Conservation (phyloP, 148 eudicot genomes). For the Arbutus unedo region DNA sequence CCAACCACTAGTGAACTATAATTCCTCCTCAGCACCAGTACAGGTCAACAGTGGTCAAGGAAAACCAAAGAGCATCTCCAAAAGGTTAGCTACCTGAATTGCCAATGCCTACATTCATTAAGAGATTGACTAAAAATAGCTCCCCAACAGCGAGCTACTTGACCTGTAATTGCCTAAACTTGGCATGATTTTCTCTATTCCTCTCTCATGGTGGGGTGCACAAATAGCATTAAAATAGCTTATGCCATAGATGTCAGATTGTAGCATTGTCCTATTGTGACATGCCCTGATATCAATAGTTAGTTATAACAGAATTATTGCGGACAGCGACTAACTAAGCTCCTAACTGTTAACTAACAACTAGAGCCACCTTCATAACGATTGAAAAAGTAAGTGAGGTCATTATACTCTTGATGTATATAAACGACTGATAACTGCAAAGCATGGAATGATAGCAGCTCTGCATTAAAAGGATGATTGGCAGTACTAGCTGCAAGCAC, state of each 20-base stretch:
- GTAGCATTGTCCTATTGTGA: neutral
- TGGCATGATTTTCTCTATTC: neutral
- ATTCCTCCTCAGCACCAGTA: neutral
- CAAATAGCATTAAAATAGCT: neutral
- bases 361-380: neutral
- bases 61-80: slow-evolving; percentile 3
- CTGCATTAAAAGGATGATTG: neutral
- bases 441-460: neutral
- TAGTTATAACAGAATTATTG: neutral
- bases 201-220: neutral
- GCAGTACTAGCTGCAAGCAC: neutral
- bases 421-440: neutral
- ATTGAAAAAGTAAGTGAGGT: neutral
- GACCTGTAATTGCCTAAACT: neutral
- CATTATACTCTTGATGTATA: neutral
- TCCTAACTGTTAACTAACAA: neutral
- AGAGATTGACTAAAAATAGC: neutral
- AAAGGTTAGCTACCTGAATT: neutral
- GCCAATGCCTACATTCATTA: neutral
- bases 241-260: neutral
- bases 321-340: neutral
- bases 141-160: neutral
- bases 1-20: too few relatives aligned
- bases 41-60: too few relatives aligned
- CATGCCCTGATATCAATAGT: neutral